Evolutionary conservation across 1,284 basidiomycete species (phyloP).

Genomic region (Coriolopsis trogii): DNA sequence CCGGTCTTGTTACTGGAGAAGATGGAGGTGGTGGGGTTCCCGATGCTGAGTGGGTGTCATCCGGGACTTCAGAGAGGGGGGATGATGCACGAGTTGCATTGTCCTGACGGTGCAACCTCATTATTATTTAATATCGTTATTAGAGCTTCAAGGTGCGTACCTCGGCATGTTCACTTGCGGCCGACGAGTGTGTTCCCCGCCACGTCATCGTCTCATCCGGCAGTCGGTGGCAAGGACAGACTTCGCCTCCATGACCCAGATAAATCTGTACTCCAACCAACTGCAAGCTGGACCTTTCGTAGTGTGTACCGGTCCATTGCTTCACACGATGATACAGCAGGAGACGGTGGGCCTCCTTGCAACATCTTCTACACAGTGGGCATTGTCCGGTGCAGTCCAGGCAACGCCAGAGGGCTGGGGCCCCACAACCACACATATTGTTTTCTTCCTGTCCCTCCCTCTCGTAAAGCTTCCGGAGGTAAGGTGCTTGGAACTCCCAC

Average conservation of each 20-base stretch:
- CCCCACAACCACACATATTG: background rate
- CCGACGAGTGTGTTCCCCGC: too few species aligned
- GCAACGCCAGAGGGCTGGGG: background rate
- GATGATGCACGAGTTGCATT: too few species aligned
- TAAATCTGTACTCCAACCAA: background rate
- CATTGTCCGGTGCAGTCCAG: background rate
- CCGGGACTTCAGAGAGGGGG: too few species aligned
- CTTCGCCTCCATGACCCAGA: background rate
- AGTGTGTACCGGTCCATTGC: background rate
- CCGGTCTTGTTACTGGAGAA: too few species aligned
- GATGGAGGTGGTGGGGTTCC: too few species aligned
- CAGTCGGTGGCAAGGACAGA: background rate
- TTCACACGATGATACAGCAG: background rate
- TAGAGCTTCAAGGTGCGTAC: too few species aligned
- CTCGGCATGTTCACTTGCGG: too few species aligned
- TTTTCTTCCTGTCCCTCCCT: background rate
- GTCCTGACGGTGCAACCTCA: too few species aligned
- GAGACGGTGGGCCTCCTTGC: background rate
- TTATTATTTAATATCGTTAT: too few species aligned
- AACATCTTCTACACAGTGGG: background rate
- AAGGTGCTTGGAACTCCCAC: background rate
- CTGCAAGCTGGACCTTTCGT: background rate
- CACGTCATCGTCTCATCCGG: too few species aligned
- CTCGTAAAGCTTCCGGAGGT: background rate
- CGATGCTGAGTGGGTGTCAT: too few species aligned